Conservation (phyloP, 78 protist species). For the Speleostelium caveatum region DNA sequence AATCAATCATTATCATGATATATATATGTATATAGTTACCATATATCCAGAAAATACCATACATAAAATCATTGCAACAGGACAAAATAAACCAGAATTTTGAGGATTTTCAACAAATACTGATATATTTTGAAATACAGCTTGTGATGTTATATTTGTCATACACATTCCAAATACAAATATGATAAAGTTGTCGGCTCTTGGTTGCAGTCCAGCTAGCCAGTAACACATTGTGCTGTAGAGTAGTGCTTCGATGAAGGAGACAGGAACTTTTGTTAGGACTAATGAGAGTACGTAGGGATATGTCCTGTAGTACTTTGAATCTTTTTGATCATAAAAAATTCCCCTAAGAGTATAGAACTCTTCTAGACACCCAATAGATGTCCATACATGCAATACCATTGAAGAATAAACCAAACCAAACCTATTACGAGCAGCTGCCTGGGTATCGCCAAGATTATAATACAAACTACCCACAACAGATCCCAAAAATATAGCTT, state of each 20-base stretch:
- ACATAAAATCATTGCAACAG: not conserved
- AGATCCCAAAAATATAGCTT: not conserved
- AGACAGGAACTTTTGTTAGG: conserved; percentile 8
- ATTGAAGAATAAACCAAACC: conserved; percentile 18
- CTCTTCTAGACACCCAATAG: not conserved
- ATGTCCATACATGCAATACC: not conserved
- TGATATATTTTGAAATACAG: conserved; percentile 7
- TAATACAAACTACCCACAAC: conserved; percentile 9
- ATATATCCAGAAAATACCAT: not conserved
- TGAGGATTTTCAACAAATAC: conserved; percentile 6
- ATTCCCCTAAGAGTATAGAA: not conserved
- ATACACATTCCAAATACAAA: not conserved
- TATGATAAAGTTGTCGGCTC: not conserved
- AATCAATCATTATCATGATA: not conserved
- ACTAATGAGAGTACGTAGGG: not conserved
- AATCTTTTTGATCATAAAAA: conserved; percentile 20
- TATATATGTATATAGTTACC: not conserved
- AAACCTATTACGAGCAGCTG: not conserved
- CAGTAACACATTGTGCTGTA: conserved; percentile 7
- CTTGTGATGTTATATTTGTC: not conserved
- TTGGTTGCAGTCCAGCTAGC: not conserved
- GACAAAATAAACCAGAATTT: not conserved
- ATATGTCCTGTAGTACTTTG: conserved; percentile 7
- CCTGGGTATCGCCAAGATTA: not conserved
- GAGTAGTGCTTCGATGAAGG: not conserved